Evolutionary conservation across 192 early-diverging fungal genomes (phyloP).

Genomic region (Rhizophlyctis rosea): DNA sequence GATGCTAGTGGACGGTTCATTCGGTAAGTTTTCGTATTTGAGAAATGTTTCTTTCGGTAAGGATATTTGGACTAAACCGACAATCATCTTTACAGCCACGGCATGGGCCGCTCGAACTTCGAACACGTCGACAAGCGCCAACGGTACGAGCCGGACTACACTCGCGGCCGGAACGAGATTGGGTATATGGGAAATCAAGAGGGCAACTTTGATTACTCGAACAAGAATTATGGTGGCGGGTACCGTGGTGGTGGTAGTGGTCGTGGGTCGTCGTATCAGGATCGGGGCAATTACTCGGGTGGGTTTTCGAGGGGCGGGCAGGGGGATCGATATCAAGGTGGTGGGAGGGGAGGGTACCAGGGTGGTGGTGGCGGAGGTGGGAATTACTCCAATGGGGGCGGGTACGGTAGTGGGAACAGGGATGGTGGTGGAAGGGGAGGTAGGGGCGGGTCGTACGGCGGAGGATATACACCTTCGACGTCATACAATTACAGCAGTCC

Average conservation of each 20-base stretch:
- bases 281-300: not conserved
- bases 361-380: not conserved
- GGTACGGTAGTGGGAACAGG: not conserved
- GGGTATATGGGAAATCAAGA: not conserved
- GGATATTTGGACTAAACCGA: constrained; percentile 21
- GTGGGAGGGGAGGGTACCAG: not conserved
- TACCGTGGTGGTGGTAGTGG: constrained; percentile 13
- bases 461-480: not conserved
- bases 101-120: not conserved
- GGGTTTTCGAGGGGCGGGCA: not conserved
- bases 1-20: constrained; percentile 25
- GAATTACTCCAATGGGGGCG: not conserved
- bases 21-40: constrained; percentile 11
- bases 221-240: not conserved
- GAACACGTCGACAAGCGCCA: constrained; percentile 2
- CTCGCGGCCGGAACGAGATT: not conserved
- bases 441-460: not conserved
- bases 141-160: not conserved
- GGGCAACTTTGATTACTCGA: not conserved
- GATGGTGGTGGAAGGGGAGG: constrained; percentile 6
- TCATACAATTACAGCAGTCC: not conserved
- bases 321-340: not conserved
- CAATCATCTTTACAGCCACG: constrained; percentile 14
- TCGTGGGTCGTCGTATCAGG: constrained; percentile 11
- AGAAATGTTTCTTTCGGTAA: constrained; percentile 12